Percentiles rank a stretch among this genome's conserved stretches.
Conservation (phyloP, 352 stramenopile species). For the Pythium volutum region DNA sequence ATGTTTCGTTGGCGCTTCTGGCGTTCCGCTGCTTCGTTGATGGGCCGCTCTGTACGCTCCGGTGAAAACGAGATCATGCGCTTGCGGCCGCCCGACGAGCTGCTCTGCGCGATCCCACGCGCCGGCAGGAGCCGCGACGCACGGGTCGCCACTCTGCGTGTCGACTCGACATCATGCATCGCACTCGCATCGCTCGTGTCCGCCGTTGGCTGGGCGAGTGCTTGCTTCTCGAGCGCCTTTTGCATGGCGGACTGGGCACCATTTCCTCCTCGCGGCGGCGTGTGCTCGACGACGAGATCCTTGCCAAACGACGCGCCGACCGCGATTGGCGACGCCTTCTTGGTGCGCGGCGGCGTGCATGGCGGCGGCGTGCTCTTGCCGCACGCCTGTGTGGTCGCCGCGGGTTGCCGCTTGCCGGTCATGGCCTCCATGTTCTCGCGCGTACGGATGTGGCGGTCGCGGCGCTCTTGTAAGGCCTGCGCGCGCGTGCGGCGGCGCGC, state of each 20-base stretch:
- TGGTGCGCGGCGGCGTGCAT: not conserved
- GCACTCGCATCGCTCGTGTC: not conserved
- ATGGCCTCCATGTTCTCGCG: conserved; percentile 24
- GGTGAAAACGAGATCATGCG: conserved; percentile 83
- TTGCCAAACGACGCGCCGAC: conserved; percentile 31
- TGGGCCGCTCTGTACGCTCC: conserved; percentile 47
- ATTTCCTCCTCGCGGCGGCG: conserved; percentile 29
- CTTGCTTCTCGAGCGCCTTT: not conserved
- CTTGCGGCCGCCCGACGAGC: conserved; percentile 51
- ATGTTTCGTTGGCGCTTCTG: conserved; percentile 70
- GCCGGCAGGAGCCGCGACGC: conserved; percentile 22
- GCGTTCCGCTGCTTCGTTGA: conserved; percentile 50
- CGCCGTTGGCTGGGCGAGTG: not conserved
- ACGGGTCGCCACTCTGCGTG: not conserved
- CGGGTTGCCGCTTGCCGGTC: conserved; percentile 4
- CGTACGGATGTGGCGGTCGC: conserved; percentile 32
- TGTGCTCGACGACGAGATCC: conserved; percentile 36
- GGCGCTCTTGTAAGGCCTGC: conserved; percentile 24
- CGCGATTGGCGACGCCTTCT: conserved; percentile 5
- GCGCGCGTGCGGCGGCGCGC: conserved; percentile 31
- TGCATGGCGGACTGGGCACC: not conserved
- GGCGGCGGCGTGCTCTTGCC: conserved; percentile 4
- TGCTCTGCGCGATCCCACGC: conserved; percentile 65
- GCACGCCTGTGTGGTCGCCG: no score
- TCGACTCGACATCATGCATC: not conserved